Base-by-base conservation (phyloP, 179 eudicot species). In the Heliamphora pulchella region DNA sequence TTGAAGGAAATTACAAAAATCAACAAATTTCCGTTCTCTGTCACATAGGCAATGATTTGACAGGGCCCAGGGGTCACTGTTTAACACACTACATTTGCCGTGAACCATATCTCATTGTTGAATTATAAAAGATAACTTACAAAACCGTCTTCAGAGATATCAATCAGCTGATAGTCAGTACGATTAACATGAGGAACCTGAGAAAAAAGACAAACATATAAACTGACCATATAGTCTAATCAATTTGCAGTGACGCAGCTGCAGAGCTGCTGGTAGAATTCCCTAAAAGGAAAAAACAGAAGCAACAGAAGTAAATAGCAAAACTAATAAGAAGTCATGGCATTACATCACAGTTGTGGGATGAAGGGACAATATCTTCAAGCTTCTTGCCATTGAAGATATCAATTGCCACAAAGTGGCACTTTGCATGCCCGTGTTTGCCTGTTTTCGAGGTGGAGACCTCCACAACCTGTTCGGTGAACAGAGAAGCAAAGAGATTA, bases 381-480 rank as follows among this genome's bases (percentile, higher is more conserved):
- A 83, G 86, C 75, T 83, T 83, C 78, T 83, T 83, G 48, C 75
- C 70, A 65, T 47, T 80, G 73, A 77, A 83, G 15, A 89, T 89
- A 82, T 89, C 92, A 69, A 89, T 88, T 8, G 58, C 92, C 71
- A 89, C 90, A 82, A 89, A 89, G 88, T 89, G 89, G 74, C 91
- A 89, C 53, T 89, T 87, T 15, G 91, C 91, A 62, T 89, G 91
- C 1, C 91, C 90, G 66, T 89, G 91, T 86, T 89, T 89, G 74
- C 91, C 91, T 57, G 91, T 89, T 82, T 89, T 89, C 48, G 91
- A 89, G 77, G 91, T 89, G 55, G 91, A 89, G 70, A 89, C 91
- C 76, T 89, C 91, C 77, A 87, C 91, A 59, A 89, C 91, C 90
- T 89, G 84, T 75, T 76, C 14, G 15, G 13, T 4, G 44, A 50